Percentiles rank a stretch among this genome's conserved stretches.
phyloP scores from a whole-genome alignment of 2,329 filamentous ascomycete genomes.

The Alternaria angustiovoidea region DNA sequence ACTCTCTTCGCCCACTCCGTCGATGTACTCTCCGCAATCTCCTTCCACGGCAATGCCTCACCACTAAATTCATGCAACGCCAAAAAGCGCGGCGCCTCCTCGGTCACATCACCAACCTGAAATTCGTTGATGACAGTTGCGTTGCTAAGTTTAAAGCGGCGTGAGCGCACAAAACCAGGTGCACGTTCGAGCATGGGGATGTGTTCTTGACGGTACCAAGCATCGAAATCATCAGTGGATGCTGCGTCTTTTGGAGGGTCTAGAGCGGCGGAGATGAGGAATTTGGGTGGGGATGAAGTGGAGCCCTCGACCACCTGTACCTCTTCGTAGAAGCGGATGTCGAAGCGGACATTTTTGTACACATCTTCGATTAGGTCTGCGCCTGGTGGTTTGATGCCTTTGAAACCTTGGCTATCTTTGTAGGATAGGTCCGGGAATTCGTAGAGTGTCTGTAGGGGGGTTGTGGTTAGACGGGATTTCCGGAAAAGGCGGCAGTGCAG shows the following conservation, averaged over 20 bases:
- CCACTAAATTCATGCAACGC: slow-evolving; percentile 37
- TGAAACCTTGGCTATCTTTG: slow-evolving; percentile 30
- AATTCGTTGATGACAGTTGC: slow-evolving; percentile 33
- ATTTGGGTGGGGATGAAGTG: slow-evolving; percentile 12
- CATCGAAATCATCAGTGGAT: slow-evolving; percentile 25
- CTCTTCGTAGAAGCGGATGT: slow-evolving; percentile 38
- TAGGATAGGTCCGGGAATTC: slow-evolving; percentile 37
- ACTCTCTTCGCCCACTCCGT: slow-evolving; percentile 37
- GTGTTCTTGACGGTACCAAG: slow-evolving; percentile 35
- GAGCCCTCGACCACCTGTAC: slow-evolving; percentile 1
- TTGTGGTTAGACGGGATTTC: not conserved
- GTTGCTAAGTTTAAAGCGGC: slow-evolving; percentile 27
- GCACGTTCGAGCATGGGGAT: slow-evolving; percentile 12
- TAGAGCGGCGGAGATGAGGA: slow-evolving; percentile 23
- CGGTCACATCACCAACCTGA: slow-evolving; percentile 13
- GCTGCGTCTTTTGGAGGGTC: slow-evolving; percentile 11
- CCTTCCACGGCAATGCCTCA: slow-evolving; percentile 27
- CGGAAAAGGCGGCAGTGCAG: not conserved
- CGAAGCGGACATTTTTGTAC: slow-evolving; percentile 38
- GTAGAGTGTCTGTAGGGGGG: slow-evolving; percentile 28
- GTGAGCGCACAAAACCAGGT: slow-evolving; percentile 31
- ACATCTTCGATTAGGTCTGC: slow-evolving; percentile 28
- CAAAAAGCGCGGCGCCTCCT: slow-evolving; percentile 24
- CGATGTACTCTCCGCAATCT: slow-evolving; percentile 20
- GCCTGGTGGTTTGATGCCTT: slow-evolving; percentile 32